Evolutionary conservation across 768 basidiomycete genomes (phyloP), one percentile per base, ranked within the genome.

Genomic region (Leucocoprinus birnbaumii): DNA sequence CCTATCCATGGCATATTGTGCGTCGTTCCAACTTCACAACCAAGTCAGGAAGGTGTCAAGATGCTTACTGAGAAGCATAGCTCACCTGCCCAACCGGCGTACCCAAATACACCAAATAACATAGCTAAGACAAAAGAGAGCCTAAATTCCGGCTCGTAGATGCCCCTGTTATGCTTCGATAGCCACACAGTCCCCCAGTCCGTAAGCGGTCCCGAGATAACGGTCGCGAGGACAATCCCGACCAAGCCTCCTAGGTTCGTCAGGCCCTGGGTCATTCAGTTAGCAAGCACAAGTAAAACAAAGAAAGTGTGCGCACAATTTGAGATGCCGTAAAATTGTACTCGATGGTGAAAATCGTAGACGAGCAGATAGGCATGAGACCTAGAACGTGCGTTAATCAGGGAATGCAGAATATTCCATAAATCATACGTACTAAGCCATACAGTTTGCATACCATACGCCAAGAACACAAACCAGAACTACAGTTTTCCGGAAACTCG

Each of bases 131-230:
- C 66, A 62, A 78, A 75, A 38, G 73, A 56, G 10, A 78, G 71
- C 19, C 74, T 66, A 60, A 73, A 77, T 59, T 79, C 77, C 1
- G 77, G 76, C 58, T 77, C 78, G 59, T 76, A 79, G 7, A 76
- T 64, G 1, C 78, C 77, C 44, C 69, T 68, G 48, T 78, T 78
- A 8, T 71, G 68, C 51, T 66, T 73, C 1, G 77, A 70, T 27
- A 77, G 61, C 73, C 73, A 75, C 9, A 74, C 68, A 1, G 71
- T 73, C 24, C 72, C 69, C 66, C 68, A 75, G 58, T 77, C 78
- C 11, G 70, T 74, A 44, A 75, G 61, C 10, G 73, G 72, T 1
- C 75, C 73, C 2, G 69, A 66, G 14, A 75, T 63, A 31, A 63
- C 59, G 51, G 69, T 69, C 9, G 70, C 74, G 21, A 77, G 62